Percentiles rank a stretch among this genome's conserved stretches.
Conservation (phyloP, 768 basidiomycete genomes). For the Phaeotremella skinneri region DNA sequence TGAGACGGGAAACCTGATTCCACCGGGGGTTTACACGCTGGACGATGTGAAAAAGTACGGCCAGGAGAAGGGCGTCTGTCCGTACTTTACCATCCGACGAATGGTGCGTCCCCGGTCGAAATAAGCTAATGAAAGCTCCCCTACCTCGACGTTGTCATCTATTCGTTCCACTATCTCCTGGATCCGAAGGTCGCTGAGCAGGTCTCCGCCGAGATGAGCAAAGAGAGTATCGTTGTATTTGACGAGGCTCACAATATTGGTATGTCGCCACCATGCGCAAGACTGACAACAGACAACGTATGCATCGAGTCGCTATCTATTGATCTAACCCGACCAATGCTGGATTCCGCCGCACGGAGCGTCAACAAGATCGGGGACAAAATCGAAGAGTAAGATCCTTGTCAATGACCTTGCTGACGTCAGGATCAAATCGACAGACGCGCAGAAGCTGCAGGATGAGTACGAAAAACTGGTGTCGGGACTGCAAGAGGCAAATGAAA, state of each 20-base stretch:
- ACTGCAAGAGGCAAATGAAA: slow-evolving; percentile 68
- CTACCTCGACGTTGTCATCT: slow-evolving; percentile 93
- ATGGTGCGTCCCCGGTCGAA: slow-evolving; percentile 64
- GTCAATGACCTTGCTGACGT: slow-evolving; percentile 3
- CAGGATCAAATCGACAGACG: slow-evolving; percentile 91
- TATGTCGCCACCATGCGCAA: slow-evolving; percentile 50
- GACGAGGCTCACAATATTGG: slow-evolving; percentile 99
- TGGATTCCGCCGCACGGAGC: slow-evolving; percentile 88
- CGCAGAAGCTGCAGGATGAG: slow-evolving; percentile 90
- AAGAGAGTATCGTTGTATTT: slow-evolving; percentile 97
- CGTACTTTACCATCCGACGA: slow-evolving; percentile 91
- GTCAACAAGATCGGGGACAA: slow-evolving; percentile 80
- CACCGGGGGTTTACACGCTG: slow-evolving; percentile 86
- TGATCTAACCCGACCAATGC: slow-evolving; percentile 93
- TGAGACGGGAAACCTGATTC: slow-evolving; percentile 76
- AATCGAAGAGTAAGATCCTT: slow-evolving; percentile 78
- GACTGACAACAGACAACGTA: slow-evolving; percentile 68
- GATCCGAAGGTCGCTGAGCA: slow-evolving; percentile 99
- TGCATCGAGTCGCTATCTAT: slow-evolving; percentile 98
- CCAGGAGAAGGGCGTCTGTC: slow-evolving; percentile 78
- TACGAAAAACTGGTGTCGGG: slow-evolving; percentile 94
- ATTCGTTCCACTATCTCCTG: slow-evolving; percentile 96
- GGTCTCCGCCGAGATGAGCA: slow-evolving; percentile 95
- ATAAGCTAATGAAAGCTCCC: slow-evolving; percentile 66
- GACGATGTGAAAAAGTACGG: slow-evolving; percentile 89